Evolutionary conservation across 1,284 basidiomycete genomes (phyloP).

Genomic region (Microstroma glucosiphilum): DNA sequence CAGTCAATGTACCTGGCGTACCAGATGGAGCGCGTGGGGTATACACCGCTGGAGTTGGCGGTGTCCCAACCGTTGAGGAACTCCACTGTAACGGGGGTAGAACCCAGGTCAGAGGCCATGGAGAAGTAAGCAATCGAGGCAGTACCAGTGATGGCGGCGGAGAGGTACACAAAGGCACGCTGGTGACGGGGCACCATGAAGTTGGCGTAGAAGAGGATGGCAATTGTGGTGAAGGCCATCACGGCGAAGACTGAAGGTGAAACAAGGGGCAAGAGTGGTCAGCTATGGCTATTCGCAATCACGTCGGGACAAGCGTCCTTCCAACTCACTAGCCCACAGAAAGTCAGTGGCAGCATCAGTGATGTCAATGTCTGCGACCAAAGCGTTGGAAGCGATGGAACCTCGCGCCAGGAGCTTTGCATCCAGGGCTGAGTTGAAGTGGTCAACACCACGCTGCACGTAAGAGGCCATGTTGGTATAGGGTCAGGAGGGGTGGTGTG

Average conservation of each 20-base stretch:
- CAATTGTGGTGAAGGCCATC: conserved; percentile 43
- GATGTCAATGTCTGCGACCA: conserved; percentile 33
- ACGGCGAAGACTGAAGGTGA: conserved; percentile 35
- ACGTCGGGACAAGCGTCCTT: background rate
- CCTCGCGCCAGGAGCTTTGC: conserved; percentile 14
- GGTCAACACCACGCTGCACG: background rate
- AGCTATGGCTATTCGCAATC: background rate
- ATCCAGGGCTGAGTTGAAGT: background rate
- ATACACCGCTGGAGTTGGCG: conserved; percentile 15
- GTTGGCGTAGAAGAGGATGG: conserved; percentile 31
- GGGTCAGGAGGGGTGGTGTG: too few species aligned
- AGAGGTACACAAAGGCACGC: conserved; percentile 56
- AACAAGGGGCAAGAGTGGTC: background rate
- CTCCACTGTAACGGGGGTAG: conserved; percentile 56
- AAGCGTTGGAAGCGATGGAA: conserved; percentile 28
- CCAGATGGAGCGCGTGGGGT: conserved; percentile 58
- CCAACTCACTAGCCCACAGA: conserved; percentile 48
- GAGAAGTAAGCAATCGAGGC: conserved; percentile 55
- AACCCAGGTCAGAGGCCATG: conserved; percentile 62
- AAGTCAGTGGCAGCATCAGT: conserved; percentile 54
- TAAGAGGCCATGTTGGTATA: too few species aligned
- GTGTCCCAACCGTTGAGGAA: conserved; percentile 51
- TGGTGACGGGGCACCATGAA: conserved; percentile 41
- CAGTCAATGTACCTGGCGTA: conserved; percentile 51
- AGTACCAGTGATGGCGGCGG: conserved; percentile 51